A percentile compares a stretch with the other conserved stretches of the same genome.
Conservation (phyloP, 495 filamentous ascomycete species). For the Penicillium paxilli region DNA sequence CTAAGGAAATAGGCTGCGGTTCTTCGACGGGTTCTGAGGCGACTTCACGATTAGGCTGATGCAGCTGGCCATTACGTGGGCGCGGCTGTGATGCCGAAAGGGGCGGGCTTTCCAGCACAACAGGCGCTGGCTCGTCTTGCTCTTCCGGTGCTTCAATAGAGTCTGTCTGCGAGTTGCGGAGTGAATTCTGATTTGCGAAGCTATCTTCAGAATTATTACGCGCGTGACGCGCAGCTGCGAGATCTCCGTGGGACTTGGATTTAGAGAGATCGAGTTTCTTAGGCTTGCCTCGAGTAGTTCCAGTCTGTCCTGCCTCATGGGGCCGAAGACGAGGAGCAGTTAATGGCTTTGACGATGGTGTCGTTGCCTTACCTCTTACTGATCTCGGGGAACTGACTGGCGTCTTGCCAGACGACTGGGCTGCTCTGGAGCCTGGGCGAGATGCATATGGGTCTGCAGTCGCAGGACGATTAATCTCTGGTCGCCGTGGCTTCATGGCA, state of each 20-base stretch:
- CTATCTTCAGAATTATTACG: conserved; percentile 33
- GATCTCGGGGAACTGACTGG: conserved; percentile 44
- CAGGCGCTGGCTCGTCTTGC: conserved; percentile 44
- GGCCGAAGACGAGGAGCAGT: conserved; percentile 32
- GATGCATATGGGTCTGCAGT: conserved; percentile 60
- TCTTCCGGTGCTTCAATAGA: conserved; percentile 60
- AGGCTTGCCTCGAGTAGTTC: conserved; percentile 34
- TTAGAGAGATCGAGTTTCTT: conserved; percentile 42
- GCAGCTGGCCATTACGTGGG: not conserved
- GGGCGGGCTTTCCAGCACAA: conserved; percentile 29
- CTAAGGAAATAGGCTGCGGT: conserved; percentile 12
- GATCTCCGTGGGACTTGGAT: conserved; percentile 29
- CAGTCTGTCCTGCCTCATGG: conserved; percentile 24
- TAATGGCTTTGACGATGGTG: conserved; percentile 29
- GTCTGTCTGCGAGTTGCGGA: conserved; percentile 33
- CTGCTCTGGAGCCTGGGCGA: conserved; percentile 31
- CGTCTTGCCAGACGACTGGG: conserved; percentile 36
- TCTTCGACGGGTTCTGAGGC: conserved; percentile 12
- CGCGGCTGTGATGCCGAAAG: conserved; percentile 19
- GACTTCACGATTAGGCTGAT: not conserved
- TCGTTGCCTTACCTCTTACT: conserved; percentile 28
- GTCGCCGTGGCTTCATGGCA: conserved; percentile 42
- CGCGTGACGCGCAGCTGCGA: conserved; percentile 16
- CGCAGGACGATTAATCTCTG: conserved; percentile 53
- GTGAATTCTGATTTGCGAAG: conserved; percentile 11